Base-by-base conservation (phyloP, 2,329 filamentous ascomycete genomes). In the Calycina herbarum region DNA sequence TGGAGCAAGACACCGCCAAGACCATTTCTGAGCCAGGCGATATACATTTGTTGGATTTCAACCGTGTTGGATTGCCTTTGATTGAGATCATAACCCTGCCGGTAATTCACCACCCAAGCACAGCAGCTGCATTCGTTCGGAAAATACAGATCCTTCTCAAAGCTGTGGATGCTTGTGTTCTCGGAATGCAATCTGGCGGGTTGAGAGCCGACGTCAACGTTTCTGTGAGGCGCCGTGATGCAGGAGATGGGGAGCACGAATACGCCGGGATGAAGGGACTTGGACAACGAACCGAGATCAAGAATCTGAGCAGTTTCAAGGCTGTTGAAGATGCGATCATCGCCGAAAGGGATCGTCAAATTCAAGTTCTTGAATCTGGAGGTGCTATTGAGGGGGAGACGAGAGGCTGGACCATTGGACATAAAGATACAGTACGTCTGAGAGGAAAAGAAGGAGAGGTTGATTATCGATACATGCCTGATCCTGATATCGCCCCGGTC, bases 1-100 rank as follows among this genome's bases (percentile, higher is more conserved):
- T 99, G 81, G 95, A 99, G 79, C 95, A 99, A 79, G 95, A 99
- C 77, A 98, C 95, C 0, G 95, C 94, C 70, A 98, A 98, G 79
- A 97, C 94, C 0, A 85, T 94, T 48, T 89, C 92, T 33, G 89
- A 94, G 71, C 86, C 90, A 1, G 87, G 86, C 13, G 88, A 86
- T 13, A 85, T 86, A 5, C 88, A 94, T 70, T 89, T 96, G 76
- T 84, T 99, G 31, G 95, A 99, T 76, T 94, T 97, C 79, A 98
- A 98, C 76, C 90, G 95, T 33, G 93, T 95, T 3, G 95, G 94
- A 2, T 86, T 94, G 62, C 94, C 95, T 4, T 83, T 99, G 58
- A 90, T 99, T 68, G 95, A 99, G 78, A 95, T 99, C 71, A 98
- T 99, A 71, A 97, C 94, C 0, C 83, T 91, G 58, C 95, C 95